A percentile compares a stretch with the other conserved stretches of the same genome.
phyloP scores from a whole-genome alignment of 164 flowering plant genomes.

The Cinnamomum micranthum region DNA sequence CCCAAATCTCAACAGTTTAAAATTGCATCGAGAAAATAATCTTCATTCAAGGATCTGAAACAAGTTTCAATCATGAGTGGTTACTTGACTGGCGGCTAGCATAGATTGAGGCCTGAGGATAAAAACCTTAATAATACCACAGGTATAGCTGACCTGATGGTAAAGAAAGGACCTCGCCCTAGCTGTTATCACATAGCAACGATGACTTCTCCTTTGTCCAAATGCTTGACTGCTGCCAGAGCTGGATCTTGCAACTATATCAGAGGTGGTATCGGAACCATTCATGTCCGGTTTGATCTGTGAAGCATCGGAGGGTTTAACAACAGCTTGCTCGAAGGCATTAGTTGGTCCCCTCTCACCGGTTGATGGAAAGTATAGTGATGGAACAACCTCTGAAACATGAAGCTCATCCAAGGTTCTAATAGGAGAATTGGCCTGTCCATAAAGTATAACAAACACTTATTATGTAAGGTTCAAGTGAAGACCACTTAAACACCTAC shows the following conservation, averaged over 20 bases:
- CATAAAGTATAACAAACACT: not conserved
- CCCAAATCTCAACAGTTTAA: not conserved
- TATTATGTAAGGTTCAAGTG: not conserved
- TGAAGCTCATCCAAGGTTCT: conserved; percentile 83
- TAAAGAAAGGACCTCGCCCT: conserved; percentile 90
- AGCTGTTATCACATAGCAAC: conserved; percentile 72
- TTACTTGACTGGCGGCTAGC: too few species aligned
- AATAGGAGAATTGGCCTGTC: conserved; percentile 88
- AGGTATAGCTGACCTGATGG: conserved; percentile 65
- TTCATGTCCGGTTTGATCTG: conserved; percentile 17
- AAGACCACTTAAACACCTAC: not conserved
- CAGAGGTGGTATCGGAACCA: conserved; percentile 7
- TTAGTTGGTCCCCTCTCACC: conserved; percentile 34
- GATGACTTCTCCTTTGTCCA: conserved; percentile 66
- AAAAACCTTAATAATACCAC: too few species aligned
- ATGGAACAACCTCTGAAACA: conserved; percentile 57
- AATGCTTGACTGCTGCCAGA: conserved; percentile 35
- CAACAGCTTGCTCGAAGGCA: conserved; percentile 11
- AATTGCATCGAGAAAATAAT: not conserved
- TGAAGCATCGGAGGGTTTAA: conserved; percentile 11
- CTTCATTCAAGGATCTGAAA: not conserved
- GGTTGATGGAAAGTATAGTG: conserved; percentile 62
- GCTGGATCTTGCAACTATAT: conserved; percentile 5
- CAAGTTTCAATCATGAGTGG: too few species aligned
- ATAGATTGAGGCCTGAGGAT: too few species aligned